Percentiles rank a stretch among this genome's conserved stretches.
Evolutionary conservation across 2,329 filamentous ascomycete genomes (phyloP).

Genomic region (Fusarium udum): DNA sequence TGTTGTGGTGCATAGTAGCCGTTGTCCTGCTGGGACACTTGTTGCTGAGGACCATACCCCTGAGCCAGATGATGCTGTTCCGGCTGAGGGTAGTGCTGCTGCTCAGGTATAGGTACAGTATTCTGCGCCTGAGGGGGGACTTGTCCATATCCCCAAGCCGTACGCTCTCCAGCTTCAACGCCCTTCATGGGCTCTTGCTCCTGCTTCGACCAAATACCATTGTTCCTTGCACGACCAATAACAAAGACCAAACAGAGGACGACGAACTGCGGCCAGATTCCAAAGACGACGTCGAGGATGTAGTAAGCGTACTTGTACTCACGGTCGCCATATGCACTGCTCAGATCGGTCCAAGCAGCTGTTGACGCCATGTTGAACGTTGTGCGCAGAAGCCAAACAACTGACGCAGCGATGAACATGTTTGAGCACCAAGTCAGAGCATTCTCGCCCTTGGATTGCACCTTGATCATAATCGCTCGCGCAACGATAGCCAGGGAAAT

Average conservation of each 20-base stretch:
- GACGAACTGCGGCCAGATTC: slow-evolving; percentile 39
- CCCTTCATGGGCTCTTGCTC: slow-evolving; percentile 26
- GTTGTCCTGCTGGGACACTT: neutral
- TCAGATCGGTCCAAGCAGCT: slow-evolving; percentile 11
- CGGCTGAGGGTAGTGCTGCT: neutral
- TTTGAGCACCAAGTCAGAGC: slow-evolving; percentile 28
- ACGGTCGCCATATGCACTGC: neutral
- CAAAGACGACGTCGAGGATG: slow-evolving; percentile 40
- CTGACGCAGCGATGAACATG: slow-evolving; percentile 36
- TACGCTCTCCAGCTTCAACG: slow-evolving; percentile 12
- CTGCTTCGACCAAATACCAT: slow-evolving; percentile 43
- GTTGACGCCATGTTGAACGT: slow-evolving; percentile 37
- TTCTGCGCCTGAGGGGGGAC: slow-evolving; percentile 1
- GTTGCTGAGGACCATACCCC: neutral
- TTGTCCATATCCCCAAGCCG: slow-evolving; percentile 35
- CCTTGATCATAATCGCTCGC: slow-evolving; percentile 36
- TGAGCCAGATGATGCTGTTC: neutral
- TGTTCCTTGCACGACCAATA: slow-evolving; percentile 39
- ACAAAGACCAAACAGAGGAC: slow-evolving; percentile 41
- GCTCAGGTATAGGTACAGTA: slow-evolving; percentile 2
- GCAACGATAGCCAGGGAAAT: slow-evolving; percentile 19
- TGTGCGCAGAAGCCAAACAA: slow-evolving; percentile 41
- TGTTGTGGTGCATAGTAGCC: neutral
- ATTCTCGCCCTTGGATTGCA: slow-evolving; percentile 16
- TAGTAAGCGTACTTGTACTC: slow-evolving; percentile 6